Conservation (phyloP, 495 filamentous ascomycete genomes). For the Rusavskia elegans region DNA sequence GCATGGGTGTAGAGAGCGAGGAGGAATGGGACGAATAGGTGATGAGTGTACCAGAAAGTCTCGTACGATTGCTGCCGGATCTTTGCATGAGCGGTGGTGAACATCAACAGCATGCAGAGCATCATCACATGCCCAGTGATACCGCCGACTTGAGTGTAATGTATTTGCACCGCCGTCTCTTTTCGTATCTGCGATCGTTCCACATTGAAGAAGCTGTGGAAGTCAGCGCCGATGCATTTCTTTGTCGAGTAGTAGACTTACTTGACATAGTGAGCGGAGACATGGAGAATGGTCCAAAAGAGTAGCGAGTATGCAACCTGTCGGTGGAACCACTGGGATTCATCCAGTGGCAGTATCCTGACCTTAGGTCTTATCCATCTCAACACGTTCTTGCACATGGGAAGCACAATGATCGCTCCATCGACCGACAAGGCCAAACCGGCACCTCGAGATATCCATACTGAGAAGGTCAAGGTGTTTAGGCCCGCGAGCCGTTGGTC, state of each 20-base stretch:
- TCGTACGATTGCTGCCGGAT: slow-evolving; percentile 96
- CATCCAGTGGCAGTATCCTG: slow-evolving; percentile 77
- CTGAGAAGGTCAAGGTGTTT: slow-evolving; percentile 72
- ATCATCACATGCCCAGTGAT: slow-evolving; percentile 98
- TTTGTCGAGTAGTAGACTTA: slow-evolving; percentile 24
- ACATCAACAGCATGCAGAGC: slow-evolving; percentile 96
- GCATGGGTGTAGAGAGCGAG: slow-evolving; percentile 91
- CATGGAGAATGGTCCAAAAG: slow-evolving; percentile 67
- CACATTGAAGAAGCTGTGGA: slow-evolving; percentile 76
- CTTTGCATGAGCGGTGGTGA: slow-evolving; percentile 82
- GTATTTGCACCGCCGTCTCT: slow-evolving; percentile 74
- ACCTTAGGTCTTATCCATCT: slow-evolving; percentile 75
- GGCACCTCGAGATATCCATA: slow-evolving; percentile 92
- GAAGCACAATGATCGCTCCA: slow-evolving; percentile 72
- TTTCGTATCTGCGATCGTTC: slow-evolving; percentile 73
- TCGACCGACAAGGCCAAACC: slow-evolving; percentile 72
- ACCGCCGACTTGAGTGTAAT: slow-evolving; percentile 77
- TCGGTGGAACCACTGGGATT: slow-evolving; percentile 92
- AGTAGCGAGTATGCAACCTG: slow-evolving; percentile 85
- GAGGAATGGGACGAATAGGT: slow-evolving; percentile 92
- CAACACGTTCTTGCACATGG: slow-evolving; percentile 86
- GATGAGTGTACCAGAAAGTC: slow-evolving; percentile 98
- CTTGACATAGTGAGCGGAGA: slow-evolving; percentile 84
- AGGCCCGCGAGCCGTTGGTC: slow-evolving; percentile 54
- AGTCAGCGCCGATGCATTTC: slow-evolving; percentile 12